phyloP scores from a whole-genome alignment of 176 grass and related monocot genomes.

The Alopecurus myosuroides region DNA sequence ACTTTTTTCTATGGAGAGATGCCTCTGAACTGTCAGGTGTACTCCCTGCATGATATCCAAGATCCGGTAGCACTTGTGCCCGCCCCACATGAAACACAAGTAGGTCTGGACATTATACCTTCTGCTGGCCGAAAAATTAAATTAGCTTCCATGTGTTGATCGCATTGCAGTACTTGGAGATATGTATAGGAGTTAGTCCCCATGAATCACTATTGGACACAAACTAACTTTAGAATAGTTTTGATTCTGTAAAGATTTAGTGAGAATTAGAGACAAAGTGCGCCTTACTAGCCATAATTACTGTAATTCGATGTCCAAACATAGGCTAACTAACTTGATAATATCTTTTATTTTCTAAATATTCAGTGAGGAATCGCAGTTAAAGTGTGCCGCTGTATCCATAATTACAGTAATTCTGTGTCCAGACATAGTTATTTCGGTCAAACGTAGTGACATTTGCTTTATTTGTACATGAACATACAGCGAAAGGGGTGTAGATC shows the following conservation, averaged over 20 bases:
- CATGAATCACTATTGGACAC: neutral
- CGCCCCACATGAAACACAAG: constrained; percentile 71
- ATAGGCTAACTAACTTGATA: too few relatives aligned
- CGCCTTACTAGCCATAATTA: too few relatives aligned
- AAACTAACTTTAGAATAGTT: neutral
- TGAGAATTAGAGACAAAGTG: too few relatives aligned
- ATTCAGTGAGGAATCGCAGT: too few relatives aligned
- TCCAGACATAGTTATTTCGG: neutral
- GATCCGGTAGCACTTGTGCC: constrained; percentile 71
- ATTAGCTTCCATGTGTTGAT: neutral
- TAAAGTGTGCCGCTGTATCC: too few relatives aligned
- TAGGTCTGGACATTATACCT: constrained; percentile 71
- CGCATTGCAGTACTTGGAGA: neutral
- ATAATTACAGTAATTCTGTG: too few relatives aligned
- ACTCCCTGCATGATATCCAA: constrained; percentile 55
- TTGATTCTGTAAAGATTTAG: too few relatives aligned
- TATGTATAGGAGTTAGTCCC: neutral
- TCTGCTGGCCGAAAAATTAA: too few relatives aligned
- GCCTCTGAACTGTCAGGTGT: neutral
- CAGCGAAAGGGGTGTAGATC: neutral
- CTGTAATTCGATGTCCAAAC: neutral
- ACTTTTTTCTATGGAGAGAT: neutral
- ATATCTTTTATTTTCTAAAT: too few relatives aligned
- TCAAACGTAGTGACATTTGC: neutral
- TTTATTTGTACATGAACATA: neutral